Conservation (phyloP, 306 rosid genomes). For the Cucumis hystrix region DNA sequence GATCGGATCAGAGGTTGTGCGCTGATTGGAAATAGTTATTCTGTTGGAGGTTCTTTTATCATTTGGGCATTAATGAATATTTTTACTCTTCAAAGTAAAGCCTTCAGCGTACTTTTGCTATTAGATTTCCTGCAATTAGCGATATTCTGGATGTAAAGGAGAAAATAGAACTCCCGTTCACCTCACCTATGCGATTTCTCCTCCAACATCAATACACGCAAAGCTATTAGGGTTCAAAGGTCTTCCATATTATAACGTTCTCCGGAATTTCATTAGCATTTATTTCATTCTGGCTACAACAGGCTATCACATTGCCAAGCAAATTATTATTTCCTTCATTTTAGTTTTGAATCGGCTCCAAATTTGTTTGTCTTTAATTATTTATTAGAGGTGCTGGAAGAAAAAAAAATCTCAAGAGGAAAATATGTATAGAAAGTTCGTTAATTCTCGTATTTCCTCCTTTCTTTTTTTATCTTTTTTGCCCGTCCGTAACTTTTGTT, state of each 20-base stretch:
- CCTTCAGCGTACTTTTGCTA: background rate
- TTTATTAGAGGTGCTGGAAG: background rate
- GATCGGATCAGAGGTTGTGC: background rate
- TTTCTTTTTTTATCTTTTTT: background rate
- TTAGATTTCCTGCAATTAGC: background rate
- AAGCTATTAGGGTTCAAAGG: background rate
- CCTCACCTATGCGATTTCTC: background rate
- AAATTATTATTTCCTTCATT: background rate
- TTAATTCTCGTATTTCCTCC: background rate
- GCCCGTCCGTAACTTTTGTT: background rate
- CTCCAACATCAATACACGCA: background rate
- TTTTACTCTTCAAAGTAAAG: background rate
- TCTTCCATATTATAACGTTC: background rate
- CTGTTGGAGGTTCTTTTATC: background rate
- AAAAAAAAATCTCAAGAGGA: background rate
- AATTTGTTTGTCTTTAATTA: background rate
- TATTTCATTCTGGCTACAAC: background rate
- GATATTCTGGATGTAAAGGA: background rate
- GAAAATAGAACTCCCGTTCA: background rate
- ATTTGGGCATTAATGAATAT: background rate
- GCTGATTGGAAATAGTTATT: background rate
- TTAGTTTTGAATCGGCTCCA: background rate
- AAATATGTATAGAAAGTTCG: background rate
- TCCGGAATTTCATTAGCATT: background rate
- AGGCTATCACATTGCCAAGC: background rate